Percentiles rank a stretch among this genome's conserved stretches.
phyloP scores from a whole-genome alignment of 331 rosid genomes.

The Malus hybrid region DNA sequence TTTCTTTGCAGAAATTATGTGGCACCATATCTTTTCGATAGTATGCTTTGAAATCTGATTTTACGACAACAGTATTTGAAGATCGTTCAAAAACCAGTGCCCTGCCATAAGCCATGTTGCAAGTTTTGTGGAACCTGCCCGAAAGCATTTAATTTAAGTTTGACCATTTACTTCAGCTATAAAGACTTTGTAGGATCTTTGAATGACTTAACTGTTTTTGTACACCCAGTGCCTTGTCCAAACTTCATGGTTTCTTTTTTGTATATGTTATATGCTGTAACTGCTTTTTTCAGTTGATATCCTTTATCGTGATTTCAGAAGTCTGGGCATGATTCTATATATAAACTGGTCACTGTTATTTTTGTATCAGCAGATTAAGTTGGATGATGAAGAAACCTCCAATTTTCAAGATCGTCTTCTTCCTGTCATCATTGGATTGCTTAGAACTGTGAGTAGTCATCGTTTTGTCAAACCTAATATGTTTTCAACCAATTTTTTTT shows the following conservation, averaged over 20 bases:
- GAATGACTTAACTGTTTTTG: background rate
- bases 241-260: background rate
- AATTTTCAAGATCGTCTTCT: conserved; percentile 77
- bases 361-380: conserved; percentile 47
- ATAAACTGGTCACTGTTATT: conserved; percentile 28
- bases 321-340: conserved; percentile 12
- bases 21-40: background rate
- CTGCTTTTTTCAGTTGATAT: background rate
- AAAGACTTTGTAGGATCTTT: background rate
- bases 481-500: background rate
- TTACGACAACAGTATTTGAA: background rate
- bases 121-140: background rate
- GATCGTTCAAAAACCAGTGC: background rate
- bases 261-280: background rate
- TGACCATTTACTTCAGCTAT: background rate
- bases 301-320: conserved; percentile 7
- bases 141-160: background rate
- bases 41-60: background rate
- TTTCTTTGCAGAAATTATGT: background rate
- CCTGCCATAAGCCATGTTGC: background rate
- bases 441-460: conserved; percentile 81
- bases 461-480: background rate
- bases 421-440: conserved; percentile 90
- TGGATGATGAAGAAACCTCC: conserved; percentile 77
- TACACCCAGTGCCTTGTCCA: background rate